Base-by-base conservation (phyloP, 305 asterid species). In the Solanum hybrid region DNA sequence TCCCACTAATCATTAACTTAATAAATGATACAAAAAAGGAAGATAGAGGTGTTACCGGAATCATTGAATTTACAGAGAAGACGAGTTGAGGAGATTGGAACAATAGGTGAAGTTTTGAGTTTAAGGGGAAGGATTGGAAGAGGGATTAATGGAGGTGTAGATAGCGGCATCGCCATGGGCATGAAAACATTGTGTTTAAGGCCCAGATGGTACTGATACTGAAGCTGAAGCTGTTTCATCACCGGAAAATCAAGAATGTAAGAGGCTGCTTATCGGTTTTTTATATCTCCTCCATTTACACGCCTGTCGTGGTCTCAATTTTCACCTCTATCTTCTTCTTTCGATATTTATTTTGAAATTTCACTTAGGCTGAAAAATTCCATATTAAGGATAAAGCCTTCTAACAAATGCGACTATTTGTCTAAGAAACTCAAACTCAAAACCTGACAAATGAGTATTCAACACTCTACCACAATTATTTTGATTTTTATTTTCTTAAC, bases 41-140 rank as follows among this genome's bases (percentile, higher is more conserved):
- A 68, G 89, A 78, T 79, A 88, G 4, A 38, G 10, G 37, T 33
- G 3, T 34, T 83, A 89, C 90, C 90, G 6, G 90, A 57, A 38
- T 89, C 90, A 29, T 61, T 89, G 65, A 83, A 29, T 70, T 89
- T 89, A 80, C 89, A 89, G 83, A 83, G 87, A 87, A 89, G 75
- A 39, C 89, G 91, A 89, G 89, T 39, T 15, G 75, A 75, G 27
- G 83, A 14, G 68, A 73, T 82, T 37, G 34, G 73, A 70, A 26
- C 20, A 39, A 85, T 37, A 41, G 68, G 15, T 36, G 90, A 89
- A 37, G 27, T 89, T 68, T 61, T 83, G 86, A 41, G 91, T 75
- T 39, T 84, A 51, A 84, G 84, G 85, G 79, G 39, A 68, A 72
- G 88, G 27, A 4, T n/a, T 26, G 70, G 88, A 70, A 37, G 32